Evolutionary conservation across 257 asterid genomes (phyloP), one percentile per base, ranked within the genome.

Genomic region (Capsicum rhomboideum): DNA sequence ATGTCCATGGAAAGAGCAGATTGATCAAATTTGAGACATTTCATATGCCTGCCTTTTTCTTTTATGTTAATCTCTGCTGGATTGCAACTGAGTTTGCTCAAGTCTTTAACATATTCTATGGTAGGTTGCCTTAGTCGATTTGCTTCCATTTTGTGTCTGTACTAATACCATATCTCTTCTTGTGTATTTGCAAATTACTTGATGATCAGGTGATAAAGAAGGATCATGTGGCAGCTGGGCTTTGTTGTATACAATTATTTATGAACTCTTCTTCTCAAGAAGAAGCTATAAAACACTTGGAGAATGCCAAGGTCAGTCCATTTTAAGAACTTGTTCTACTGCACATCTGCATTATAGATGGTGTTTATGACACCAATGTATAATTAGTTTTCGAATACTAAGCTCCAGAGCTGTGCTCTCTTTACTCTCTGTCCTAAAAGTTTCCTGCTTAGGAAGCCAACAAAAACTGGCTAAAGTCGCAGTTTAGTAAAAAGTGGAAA

Each of bases 181-280:
- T 81, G 63, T 52, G 84, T 79, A 79, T 83, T 86, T 83, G 52
- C 82, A 52, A 68, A 61, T 82, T 82, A 74, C 82, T 63, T 82
- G 87, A 78, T 87, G 88, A 81, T 82, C 88, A 94, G 99, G 99
- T 96, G 90, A 90, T 95, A 85, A 96, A 91, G 90, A 96, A 92
- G 90, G 99, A 96, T 86, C 96, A 94, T 18, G 90, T 96, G 77
- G 98, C 98, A 23, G 98, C 98, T 83, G 99, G 98, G 82, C 96
- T 94, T 83, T 96, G 98, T 88, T 96, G 97, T 88, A 92, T 96
- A 84, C 99, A 96, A 90, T 90, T 96, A 87, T 96, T 93, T 87
- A 90, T 96, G 97, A 93, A 94, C 90, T 95, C 98, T 85, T 91
- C 96, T 86, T 91, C 97, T 85, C 98, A 91, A 86, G 99, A 96